Evolutionary conservation across 768 basidiomycete genomes (phyloP).

Genomic region (Pholiota microspora): DNA sequence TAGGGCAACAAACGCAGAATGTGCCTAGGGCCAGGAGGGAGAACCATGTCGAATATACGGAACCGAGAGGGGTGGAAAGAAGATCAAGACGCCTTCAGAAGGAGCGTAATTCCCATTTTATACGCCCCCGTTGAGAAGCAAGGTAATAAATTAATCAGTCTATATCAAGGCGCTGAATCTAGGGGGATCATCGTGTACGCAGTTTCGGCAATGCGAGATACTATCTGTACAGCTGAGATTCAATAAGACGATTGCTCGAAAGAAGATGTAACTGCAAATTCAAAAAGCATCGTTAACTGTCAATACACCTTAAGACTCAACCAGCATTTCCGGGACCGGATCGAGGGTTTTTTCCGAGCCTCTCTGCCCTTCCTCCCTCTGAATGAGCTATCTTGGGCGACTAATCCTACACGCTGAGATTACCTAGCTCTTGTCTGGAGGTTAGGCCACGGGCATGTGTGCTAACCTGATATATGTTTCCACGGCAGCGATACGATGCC

Average conservation of each 20-base stretch:
- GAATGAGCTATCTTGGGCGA: too few relatives aligned
- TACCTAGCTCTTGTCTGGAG: too few relatives aligned
- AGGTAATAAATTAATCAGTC: not conserved
- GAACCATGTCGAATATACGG: conserved; percentile 8
- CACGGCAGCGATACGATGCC: too few relatives aligned
- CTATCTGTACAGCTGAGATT: not conserved
- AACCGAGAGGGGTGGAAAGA: not conserved
- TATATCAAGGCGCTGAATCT: not conserved
- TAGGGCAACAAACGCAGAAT: conserved; percentile 14
- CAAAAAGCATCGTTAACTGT: not conserved
- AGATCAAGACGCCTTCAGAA: not conserved
- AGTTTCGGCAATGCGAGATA: not conserved
- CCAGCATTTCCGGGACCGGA: not conserved
- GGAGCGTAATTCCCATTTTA: not conserved
- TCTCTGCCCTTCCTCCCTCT: too few relatives aligned
- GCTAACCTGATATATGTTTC: too few relatives aligned
- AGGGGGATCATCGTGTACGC: not conserved
- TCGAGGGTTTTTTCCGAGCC: too few relatives aligned
- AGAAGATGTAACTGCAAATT: not conserved
- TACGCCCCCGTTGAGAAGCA: not conserved
- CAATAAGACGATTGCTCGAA: conserved; percentile 1
- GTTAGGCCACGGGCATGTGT: too few relatives aligned
- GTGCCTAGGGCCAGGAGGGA: conserved; percentile 17
- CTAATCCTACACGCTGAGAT: too few relatives aligned
- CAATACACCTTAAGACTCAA: not conserved